A percentile compares a stretch with the other conserved stretches of the same genome.
Conservation (phyloP, 2,329 filamentous ascomycete genomes). For the Alternaria sp. region DNA sequence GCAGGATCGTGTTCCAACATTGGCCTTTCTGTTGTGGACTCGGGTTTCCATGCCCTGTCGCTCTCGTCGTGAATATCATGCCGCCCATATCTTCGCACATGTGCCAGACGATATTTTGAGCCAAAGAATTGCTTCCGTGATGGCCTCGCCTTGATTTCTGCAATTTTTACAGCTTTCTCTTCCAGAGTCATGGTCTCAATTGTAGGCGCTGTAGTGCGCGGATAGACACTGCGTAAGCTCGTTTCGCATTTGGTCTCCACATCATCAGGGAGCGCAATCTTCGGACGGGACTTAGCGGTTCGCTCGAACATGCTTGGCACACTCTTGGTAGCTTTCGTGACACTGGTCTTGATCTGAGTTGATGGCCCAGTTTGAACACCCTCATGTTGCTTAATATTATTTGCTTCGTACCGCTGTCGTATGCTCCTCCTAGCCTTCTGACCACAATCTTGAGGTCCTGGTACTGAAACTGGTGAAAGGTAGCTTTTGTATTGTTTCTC, state of each 20-base stretch:
- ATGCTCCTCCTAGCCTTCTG: background rate
- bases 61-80: conserved; percentile 33
- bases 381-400: background rate
- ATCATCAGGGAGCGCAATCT: background rate
- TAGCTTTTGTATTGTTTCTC: conserved; percentile 12
- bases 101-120: conserved; percentile 27
- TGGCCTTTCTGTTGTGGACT: background rate
- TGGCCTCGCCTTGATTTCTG: conserved; percentile 43
- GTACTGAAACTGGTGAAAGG: background rate
- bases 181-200: conserved; percentile 31
- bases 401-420: background rate
- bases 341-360: background rate
- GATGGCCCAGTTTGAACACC: background rate
- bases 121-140: conserved; percentile 47
- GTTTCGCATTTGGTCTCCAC: conserved; percentile 8
- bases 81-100: conserved; percentile 22
- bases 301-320: conserved; percentile 16
- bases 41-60: conserved; percentile 23
- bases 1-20: background rate
- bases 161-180: conserved; percentile 34
- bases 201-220: conserved; percentile 10
- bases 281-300: background rate
- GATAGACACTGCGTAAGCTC: conserved; percentile 21
- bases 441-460: background rate
- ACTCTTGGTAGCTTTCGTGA: background rate